Conservation (phyloP, 2,329 filamentous ascomycete species). For the Trichoderma sp. region DNA sequence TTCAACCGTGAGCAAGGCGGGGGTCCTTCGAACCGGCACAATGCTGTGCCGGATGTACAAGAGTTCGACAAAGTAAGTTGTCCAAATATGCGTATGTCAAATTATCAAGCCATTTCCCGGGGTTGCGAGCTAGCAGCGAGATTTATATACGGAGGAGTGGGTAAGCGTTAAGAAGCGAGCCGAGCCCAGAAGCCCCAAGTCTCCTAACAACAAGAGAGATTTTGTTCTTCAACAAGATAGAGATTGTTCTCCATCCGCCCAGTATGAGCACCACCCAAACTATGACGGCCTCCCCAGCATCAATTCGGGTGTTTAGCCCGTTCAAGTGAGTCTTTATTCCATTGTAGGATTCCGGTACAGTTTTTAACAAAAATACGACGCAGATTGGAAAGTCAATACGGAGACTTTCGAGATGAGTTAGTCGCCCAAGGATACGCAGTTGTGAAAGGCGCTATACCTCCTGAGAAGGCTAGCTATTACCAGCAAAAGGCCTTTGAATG, state of each 20-base stretch:
- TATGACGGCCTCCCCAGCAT: neutral
- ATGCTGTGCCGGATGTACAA: neutral
- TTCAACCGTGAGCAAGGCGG: neutral
- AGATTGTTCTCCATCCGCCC: too few relatives aligned
- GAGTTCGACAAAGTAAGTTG: neutral
- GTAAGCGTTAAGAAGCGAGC: neutral
- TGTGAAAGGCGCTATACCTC: neutral
- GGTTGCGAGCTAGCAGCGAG: neutral
- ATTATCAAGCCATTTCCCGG: neutral
- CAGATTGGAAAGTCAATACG: neutral
- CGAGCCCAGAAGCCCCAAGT: neutral
- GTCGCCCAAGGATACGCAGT: neutral
- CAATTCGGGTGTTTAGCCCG: neutral
- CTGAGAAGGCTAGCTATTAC: neutral
- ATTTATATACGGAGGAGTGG: neutral
- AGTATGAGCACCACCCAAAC: neutral
- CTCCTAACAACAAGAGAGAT: neutral
- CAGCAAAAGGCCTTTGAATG: neutral
- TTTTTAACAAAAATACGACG: neutral
- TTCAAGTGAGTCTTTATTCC: neutral
- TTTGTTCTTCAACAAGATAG: too few relatives aligned
- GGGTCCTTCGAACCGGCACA: neutral
- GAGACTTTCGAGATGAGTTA: neutral
- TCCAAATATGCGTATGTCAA: neutral
- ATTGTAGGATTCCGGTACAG: fast-evolving